These are phyloP conservation scores for Candida labiduridarum DNA, from an alignment of 1,139 yeast genomes.

Conservation along the genomic window DNA sequence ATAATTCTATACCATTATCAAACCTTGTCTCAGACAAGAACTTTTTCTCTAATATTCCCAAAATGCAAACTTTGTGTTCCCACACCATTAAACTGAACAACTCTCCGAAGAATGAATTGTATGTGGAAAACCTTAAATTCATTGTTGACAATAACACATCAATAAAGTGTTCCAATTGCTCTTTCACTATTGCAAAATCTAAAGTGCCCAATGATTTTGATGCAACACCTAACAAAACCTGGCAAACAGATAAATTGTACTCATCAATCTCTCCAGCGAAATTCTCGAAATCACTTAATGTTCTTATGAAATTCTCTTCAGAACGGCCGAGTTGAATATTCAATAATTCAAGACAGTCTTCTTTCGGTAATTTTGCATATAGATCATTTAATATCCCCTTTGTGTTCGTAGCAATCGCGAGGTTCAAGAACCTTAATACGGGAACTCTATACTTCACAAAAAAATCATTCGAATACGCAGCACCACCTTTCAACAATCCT, in stretches of 20 bases:
- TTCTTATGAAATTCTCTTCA: constrained; percentile 11
- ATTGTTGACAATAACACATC: constrained; percentile 45
- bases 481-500: constrained; percentile 11
- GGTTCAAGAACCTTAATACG: constrained; percentile 18
- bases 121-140: constrained; percentile 38
- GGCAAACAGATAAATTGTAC: constrained; percentile 56
- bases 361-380: constrained; percentile 20
- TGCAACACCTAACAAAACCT: constrained; percentile 39
- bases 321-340: constrained; percentile 20
- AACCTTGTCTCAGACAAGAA: constrained; percentile 25
- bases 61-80: constrained; percentile 30
- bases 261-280: constrained; percentile 37
- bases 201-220: not conserved
- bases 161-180: constrained; percentile 30
- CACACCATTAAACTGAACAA: constrained; percentile 35
- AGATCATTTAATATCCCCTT: constrained; percentile 27
- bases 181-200: constrained; percentile 3
- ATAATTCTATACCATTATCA: constrained; percentile 14
- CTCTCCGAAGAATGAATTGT: constrained; percentile 46
- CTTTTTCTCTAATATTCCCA: constrained; percentile 31
- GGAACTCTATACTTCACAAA: constrained; percentile 10
- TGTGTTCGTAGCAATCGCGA: constrained; percentile 24
- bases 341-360: constrained; percentile 25
- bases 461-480: constrained; percentile 7
- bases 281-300: constrained; percentile 23